Conservation (phyloP, 768 basidiomycete species). For the Pleurotus giganteus region DNA sequence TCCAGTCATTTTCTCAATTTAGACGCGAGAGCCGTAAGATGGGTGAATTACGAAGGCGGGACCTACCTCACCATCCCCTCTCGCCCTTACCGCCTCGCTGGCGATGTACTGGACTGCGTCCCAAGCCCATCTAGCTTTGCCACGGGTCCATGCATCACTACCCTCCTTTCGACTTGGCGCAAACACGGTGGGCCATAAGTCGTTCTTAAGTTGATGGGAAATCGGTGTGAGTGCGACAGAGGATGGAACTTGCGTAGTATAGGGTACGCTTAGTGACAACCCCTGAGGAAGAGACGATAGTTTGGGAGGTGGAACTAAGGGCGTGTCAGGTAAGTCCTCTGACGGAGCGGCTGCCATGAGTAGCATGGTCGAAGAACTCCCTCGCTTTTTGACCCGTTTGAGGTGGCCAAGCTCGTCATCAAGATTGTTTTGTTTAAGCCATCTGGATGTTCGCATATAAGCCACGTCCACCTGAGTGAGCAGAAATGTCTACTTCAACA, state of each 20-base stretch:
- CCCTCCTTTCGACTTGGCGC: constrained; percentile 69
- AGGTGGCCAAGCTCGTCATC: constrained; percentile 70
- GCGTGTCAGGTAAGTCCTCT: constrained; percentile 25
- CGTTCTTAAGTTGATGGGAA: constrained; percentile 64
- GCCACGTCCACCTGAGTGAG: neutral
- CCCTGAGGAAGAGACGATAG: constrained; percentile 39
- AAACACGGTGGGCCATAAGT: constrained; percentile 86
- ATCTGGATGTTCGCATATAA: constrained; percentile 38
- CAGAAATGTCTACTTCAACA: constrained; percentile 53
- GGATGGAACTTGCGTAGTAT: constrained; percentile 59
- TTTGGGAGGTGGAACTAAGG: neutral
- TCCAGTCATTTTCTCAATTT: neutral
- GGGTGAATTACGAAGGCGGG: too few relatives aligned
- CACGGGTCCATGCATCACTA: constrained; percentile 62
- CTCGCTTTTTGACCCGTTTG: constrained; percentile 68
- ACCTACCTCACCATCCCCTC: constrained; percentile 57
- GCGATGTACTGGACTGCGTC: constrained; percentile 59
- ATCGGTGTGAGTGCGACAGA: constrained; percentile 64
- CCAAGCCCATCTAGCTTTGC: constrained; percentile 71
- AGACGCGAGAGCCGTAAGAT: neutral
- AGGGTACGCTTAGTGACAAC: constrained; percentile 49
- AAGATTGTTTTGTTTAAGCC: constrained; percentile 62
- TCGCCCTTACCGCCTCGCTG: constrained; percentile 46
- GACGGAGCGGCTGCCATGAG: constrained; percentile 37
- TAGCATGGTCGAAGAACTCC: constrained; percentile 50